Evolutionary conservation across 768 basidiomycete genomes (phyloP).

Genomic region (Xerocomus spinulosus): DNA sequence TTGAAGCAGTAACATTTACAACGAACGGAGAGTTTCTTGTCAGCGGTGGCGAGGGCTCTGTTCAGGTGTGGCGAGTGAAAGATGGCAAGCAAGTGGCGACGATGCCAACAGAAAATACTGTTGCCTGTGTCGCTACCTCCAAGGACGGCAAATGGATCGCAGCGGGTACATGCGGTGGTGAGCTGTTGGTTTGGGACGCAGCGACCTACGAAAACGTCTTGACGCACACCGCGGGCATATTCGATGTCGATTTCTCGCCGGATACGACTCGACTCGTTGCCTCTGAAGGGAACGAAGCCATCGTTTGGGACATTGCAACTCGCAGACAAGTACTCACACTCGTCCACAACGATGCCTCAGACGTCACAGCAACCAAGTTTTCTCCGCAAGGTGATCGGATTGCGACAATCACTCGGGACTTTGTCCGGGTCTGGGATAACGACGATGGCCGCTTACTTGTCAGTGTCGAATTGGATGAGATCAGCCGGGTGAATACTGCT

Average conservation of each 20-base stretch:
- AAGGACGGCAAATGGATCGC: neutral
- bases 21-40: neutral
- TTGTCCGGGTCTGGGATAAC: neutral
- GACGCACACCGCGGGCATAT: neutral
- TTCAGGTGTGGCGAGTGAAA: neutral
- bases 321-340: neutral
- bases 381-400: neutral
- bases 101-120: neutral
- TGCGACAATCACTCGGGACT: neutral
- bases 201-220: neutral
- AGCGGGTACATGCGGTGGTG: neutral
- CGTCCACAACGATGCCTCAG: neutral
- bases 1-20: too few relatives aligned
- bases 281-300: neutral
- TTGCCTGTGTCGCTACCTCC: neutral
- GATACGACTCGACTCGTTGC: constrained; percentile 2
- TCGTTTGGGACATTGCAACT: neutral
- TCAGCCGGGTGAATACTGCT: too few relatives aligned
- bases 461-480: neutral
- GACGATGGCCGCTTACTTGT: neutral
- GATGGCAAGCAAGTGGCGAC: neutral
- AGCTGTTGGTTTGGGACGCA: neutral
- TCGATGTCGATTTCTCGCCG: constrained; percentile 5
- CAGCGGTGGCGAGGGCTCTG: neutral
- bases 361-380: neutral